These are phyloP conservation scores for Solanum tarijense DNA, from an alignment of 257 asterid genomes.

Conservation along the genomic window DNA sequence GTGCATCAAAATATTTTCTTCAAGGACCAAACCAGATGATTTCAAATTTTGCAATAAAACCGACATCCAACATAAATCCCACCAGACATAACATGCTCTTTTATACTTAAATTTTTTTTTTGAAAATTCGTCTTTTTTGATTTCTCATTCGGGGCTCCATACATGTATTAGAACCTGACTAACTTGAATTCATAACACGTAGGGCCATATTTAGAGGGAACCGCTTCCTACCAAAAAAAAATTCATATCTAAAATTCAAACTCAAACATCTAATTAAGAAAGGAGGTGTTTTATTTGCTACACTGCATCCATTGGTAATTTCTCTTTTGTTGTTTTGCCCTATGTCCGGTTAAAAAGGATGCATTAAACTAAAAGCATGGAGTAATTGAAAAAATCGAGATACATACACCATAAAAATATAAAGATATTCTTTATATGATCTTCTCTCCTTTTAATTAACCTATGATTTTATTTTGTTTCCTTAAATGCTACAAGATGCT, in stretches of 20 bases:
- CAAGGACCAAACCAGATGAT: not conserved
- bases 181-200: not conserved
- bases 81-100: too few relatives aligned
- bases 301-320: too few relatives aligned
- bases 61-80: not conserved
- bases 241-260: too few relatives aligned
- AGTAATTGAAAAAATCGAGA: not conserved
- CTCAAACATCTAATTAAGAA: too few relatives aligned
- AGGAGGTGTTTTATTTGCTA: accelerated
- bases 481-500: not conserved
- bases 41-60: not conserved
- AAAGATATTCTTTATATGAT: not conserved
- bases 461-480: not conserved
- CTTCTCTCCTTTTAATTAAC: not conserved
- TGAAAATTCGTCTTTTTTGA: too few relatives aligned
- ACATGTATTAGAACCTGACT: too few relatives aligned
- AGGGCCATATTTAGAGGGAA: too few relatives aligned
- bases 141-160: too few relatives aligned
- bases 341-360: not conserved
- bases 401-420: not conserved
- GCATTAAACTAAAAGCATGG: not conserved
- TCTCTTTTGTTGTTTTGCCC: not conserved
- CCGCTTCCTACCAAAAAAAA: too few relatives aligned
- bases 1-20: not conserved
- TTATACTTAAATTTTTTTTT: not conserved